Evolutionary conservation across 139 green algal genomes (phyloP).

Genomic region (Pseudopediastrum boryanum): DNA sequence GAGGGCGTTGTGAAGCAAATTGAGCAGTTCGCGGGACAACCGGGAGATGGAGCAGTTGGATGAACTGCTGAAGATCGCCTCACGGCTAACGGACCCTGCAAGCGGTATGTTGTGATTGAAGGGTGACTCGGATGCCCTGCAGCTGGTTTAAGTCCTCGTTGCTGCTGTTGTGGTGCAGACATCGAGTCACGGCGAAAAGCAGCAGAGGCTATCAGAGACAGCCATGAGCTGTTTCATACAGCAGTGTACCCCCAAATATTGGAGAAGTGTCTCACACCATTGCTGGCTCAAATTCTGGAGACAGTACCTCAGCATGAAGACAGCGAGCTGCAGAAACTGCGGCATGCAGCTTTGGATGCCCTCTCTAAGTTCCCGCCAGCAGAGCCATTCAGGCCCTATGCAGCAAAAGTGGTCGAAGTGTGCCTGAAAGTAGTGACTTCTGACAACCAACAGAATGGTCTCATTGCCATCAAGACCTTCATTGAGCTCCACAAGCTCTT

Average conservation of each 20-base stretch:
- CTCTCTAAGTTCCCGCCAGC: constrained; percentile 81
- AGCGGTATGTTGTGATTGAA: too few relatives aligned
- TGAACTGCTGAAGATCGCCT: too few relatives aligned
- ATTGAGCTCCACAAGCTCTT: constrained; percentile 96
- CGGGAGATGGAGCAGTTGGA: too few relatives aligned
- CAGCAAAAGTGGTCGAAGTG: constrained; percentile 65
- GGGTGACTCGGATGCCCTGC: too few relatives aligned
- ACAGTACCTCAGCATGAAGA: constrained; percentile 22
- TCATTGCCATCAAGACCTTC: constrained; percentile 78
- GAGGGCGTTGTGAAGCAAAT: too few relatives aligned
- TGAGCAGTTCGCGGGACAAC: too few relatives aligned
- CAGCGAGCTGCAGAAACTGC: constrained; percentile 51
- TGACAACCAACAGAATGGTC: constrained; percentile 93
- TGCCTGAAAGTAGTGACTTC: constrained; percentile 67
- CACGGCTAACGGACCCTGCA: too few relatives aligned
- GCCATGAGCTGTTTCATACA: constrained; percentile 31
- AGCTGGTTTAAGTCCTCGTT: too few relatives aligned
- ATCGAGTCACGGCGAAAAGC: constrained; percentile 32
- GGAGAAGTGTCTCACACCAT: constrained; percentile 6
- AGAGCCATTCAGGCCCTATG: constrained; percentile 63
- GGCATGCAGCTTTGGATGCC: constrained; percentile 75
- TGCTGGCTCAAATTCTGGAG: constrained; percentile 2
- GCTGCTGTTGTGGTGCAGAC: not conserved
- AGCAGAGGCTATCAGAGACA: constrained; percentile 28
- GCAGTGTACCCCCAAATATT: constrained; percentile 17